phyloP scores from a whole-genome alignment of 2,329 filamentous ascomycete genomes.

The Cercospora sp. region DNA sequence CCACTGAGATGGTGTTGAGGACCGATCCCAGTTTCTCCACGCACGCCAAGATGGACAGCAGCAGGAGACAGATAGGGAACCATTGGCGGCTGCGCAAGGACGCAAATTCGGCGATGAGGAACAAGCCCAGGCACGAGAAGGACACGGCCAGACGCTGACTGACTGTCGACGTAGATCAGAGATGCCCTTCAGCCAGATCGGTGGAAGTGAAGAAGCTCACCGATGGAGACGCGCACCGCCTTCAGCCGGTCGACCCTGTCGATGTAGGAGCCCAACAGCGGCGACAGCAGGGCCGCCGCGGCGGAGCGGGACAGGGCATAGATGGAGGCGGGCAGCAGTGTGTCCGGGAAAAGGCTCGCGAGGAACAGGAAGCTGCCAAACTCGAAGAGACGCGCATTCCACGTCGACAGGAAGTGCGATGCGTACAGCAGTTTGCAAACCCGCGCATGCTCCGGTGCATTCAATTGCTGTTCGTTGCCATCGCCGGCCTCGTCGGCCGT shows the following conservation, averaged over 20 bases:
- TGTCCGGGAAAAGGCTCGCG: conserved; percentile 51
- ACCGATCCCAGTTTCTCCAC: conserved; percentile 67
- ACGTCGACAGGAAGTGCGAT: conserved; percentile 52
- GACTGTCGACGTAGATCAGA: conserved; percentile 26
- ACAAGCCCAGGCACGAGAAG: conserved; percentile 30
- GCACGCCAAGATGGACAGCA: conserved; percentile 59
- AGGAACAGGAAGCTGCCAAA: conserved; percentile 54
- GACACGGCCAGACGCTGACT: conserved; percentile 34
- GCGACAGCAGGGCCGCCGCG: conserved; percentile 60
- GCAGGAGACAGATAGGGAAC: conserved; percentile 33
- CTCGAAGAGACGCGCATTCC: conserved; percentile 53
- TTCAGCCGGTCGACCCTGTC: conserved; percentile 52
- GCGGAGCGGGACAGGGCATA: conserved; percentile 65
- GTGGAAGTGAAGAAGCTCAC: conserved; percentile 18
- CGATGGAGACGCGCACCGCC: conserved; percentile 45
- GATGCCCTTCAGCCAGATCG: not conserved
- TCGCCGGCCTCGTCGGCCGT: not conserved
- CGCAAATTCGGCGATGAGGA: conserved; percentile 16
- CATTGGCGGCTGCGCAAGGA: conserved; percentile 3
- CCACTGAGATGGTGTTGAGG: conserved; percentile 67
- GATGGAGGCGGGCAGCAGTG: conserved; percentile 66
- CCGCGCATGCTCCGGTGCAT: not conserved
- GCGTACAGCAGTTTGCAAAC: conserved; percentile 40
- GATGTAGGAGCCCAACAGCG: conserved; percentile 60
- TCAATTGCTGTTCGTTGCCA: not conserved